Conservation (phyloP, 805 yeast genomes). For the Starmerella vitae region DNA sequence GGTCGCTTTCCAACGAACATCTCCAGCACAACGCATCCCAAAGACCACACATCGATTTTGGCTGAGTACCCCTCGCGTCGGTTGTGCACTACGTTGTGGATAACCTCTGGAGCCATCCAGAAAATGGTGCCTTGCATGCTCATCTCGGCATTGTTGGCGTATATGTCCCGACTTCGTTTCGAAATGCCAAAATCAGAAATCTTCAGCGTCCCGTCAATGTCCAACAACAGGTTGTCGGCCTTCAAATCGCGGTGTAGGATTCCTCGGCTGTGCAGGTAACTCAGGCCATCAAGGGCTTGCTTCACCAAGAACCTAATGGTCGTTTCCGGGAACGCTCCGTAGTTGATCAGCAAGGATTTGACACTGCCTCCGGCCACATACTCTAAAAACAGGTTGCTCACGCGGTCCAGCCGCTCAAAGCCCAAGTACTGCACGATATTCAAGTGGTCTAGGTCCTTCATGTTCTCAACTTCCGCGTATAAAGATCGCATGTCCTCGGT, state of each 20-base stretch:
- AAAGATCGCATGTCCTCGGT: conserved; percentile 65
- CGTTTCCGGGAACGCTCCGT: conserved; percentile 74
- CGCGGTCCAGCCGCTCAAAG: conserved; percentile 60
- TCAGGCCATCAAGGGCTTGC: conserved; percentile 71
- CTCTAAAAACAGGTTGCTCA: conserved; percentile 78
- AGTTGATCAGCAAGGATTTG: conserved; percentile 65
- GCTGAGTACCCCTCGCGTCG: conserved; percentile 89
- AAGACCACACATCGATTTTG: conserved; percentile 94
- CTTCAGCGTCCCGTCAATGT: conserved; percentile 85
- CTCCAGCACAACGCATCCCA: conserved; percentile 93
- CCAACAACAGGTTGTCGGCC: conserved; percentile 81
- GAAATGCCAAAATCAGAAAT: conserved; percentile 96
- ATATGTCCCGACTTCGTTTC: conserved; percentile 69
- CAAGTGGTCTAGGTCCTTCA: conserved; percentile 85
- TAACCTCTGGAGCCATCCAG: conserved; percentile 99
- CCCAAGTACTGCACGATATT: conserved; percentile 95
- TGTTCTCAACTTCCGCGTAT: conserved; percentile 78
- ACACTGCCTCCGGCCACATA: conserved; percentile 98
- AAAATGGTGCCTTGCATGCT: conserved; percentile 97
- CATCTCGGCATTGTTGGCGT: conserved; percentile 85
- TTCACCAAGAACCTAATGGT: conserved; percentile 57
- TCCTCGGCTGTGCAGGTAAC: conserved; percentile 78
- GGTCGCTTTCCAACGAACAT: conserved; percentile 97
- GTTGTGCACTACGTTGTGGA: conserved; percentile 62
- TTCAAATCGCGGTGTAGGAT: conserved; percentile 88